Evolutionary conservation across 768 basidiomycete species (phyloP).

Genomic region (Coprinopsis strossmayeri): DNA sequence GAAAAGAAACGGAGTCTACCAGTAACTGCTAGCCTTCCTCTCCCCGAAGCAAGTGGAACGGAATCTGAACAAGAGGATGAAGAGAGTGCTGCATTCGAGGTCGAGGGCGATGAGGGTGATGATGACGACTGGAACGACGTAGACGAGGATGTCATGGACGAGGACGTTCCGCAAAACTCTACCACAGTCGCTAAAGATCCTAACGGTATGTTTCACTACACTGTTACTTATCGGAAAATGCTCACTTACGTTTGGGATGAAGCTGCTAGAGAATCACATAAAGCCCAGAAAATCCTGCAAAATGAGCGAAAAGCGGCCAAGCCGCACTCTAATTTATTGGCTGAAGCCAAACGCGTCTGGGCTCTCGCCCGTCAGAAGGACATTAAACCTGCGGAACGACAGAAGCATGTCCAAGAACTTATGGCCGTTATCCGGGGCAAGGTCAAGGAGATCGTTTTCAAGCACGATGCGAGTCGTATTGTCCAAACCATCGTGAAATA

Average conservation of each 20-base stretch:
- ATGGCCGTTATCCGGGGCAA: constrained; percentile 75
- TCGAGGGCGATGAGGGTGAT: constrained; percentile 23
- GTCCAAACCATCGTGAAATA: constrained; percentile 79
- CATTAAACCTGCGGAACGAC: constrained; percentile 62
- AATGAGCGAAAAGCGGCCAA: constrained; percentile 72
- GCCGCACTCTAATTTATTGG: constrained; percentile 65
- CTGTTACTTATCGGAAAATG: not conserved
- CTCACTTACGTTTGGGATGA: constrained; percentile 6
- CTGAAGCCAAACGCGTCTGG: constrained; percentile 74
- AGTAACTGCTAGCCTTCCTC: constrained; percentile 34
- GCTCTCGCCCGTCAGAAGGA: constrained; percentile 67
- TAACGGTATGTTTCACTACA: constrained; percentile 38
- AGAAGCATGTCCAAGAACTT: constrained; percentile 65
- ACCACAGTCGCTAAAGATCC: constrained; percentile 40
- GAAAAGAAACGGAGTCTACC: constrained; percentile 57
- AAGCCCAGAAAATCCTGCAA: constrained; percentile 58
- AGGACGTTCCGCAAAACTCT: constrained; percentile 24
- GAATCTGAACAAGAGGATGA: constrained; percentile 32
- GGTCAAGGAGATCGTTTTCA: constrained; percentile 81
- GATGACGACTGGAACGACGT: constrained; percentile 28
- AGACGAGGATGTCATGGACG: constrained; percentile 20
- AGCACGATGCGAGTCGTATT: constrained; percentile 88
- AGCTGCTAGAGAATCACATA: constrained; percentile 68
- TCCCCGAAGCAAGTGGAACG: constrained; percentile 16
- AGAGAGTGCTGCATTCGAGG: constrained; percentile 13